Evolutionary conservation across 73 alveolate genomes (phyloP), one percentile per base, ranked within the genome.

Genomic region (Paramecium sexaurelia): DNA sequence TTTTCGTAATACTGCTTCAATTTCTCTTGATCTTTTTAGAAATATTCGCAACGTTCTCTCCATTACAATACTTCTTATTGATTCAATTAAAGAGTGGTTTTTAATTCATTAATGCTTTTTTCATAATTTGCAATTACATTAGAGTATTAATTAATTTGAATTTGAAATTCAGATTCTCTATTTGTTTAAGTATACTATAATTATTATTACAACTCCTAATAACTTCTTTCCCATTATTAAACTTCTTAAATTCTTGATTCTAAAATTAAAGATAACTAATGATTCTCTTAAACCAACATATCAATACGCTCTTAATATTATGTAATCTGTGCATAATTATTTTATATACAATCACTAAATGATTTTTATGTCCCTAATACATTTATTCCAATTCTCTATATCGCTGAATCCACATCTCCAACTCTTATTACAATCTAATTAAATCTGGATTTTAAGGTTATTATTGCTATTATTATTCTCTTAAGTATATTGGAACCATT

Each of bases 321-420:
- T 20, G 45, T 20, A 24, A 78, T 78, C 90, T 78, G 6, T 10
- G 1, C 26, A 41, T 22, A 78, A 19, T 37, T 10, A 78, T 37
- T 29, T 29, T 20, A 45, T 51, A 51, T 78, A 78, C 90, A 41
- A 78, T 78, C 17, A 78, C 90, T 78, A 78, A 24, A 43, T 78
- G 90, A 45, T 78, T 78, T 75, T 78, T 24, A 13, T 78, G 43
- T 20, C 71, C 71, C 22, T 32, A 19, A 20, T 40, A 43, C 26
- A 39, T 3, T 43, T 37, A 17, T 43, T 78, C 90, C 20, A 78
- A 78, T 78, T 78, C 90, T 11, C 55, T 3, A 78, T 78, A 78
- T 78, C 90, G 17, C 24, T 37, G 7, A 13, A 78, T 78, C 90
- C 90, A 78, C 73, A 78, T 78, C 20, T 78, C 90, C 15, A 78